phyloP scores from a whole-genome alignment of 768 basidiomycete species.

The Auricularia cornea region DNA sequence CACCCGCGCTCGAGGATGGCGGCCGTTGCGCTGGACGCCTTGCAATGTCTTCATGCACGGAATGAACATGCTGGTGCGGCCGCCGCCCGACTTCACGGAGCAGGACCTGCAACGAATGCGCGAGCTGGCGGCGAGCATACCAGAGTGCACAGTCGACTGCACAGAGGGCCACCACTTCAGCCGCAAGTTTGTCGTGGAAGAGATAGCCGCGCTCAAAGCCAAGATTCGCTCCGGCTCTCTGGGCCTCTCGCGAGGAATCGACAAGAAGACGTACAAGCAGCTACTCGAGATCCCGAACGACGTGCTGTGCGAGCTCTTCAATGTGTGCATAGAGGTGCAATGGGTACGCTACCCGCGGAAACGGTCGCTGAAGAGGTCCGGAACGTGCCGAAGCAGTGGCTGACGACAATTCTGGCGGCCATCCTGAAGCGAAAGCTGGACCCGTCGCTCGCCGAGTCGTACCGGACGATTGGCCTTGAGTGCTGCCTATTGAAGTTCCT shows the following conservation, averaged over 20 bases:
- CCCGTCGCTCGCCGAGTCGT: conserved; percentile 13
- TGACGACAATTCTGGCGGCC: conserved; percentile 8
- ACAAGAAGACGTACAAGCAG: neutral
- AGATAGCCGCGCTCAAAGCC: neutral
- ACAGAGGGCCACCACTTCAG: neutral
- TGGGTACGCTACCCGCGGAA: no score
- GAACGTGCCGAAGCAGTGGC: conserved; percentile 12
- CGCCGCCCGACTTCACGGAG: neutral
- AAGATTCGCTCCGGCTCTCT: neutral
- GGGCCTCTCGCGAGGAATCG: neutral
- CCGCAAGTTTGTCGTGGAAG: neutral
- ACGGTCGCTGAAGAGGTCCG: no score
- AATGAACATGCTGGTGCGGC: neutral
- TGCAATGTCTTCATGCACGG: neutral
- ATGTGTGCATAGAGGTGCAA: conserved; percentile 10
- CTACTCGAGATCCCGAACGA: conserved; percentile 1
- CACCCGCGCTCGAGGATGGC: neutral
- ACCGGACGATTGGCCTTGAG: conserved; percentile 22
- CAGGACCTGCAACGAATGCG: neutral
- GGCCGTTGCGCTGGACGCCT: neutral
- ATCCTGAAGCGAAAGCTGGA: conserved; percentile 15
- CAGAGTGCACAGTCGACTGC: neutral
- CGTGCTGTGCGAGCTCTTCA: conserved; percentile 18
- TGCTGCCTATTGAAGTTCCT: conserved; percentile 20
- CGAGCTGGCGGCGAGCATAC: neutral